phyloP scores from a whole-genome alignment of 208 protist genomes.

The Strigomonas culicis region DNA sequence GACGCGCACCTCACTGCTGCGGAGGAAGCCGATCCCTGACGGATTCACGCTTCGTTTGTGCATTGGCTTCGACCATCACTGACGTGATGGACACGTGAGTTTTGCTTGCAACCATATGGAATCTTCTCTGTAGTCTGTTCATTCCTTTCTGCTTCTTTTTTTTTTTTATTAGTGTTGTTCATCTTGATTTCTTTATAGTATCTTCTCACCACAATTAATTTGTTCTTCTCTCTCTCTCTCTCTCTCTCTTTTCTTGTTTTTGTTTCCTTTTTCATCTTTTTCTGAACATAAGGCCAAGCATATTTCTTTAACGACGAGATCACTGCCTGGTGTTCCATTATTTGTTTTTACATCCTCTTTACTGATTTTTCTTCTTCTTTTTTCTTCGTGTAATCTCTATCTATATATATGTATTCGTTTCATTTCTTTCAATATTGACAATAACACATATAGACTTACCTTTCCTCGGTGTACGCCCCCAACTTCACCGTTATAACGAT shows the following conservation, averaged over 20 bases:
- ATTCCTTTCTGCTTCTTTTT: conserved; percentile 14
- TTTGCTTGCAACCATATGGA: neutral
- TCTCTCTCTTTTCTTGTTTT: no score
- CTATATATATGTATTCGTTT: neutral
- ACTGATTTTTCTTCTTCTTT: neutral
- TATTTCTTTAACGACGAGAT: neutral
- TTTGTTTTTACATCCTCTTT: neutral
- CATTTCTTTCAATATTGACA: no score
- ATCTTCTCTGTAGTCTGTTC: neutral
- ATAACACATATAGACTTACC: no score
- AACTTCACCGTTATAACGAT: no score
- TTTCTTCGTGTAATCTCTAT: neutral
- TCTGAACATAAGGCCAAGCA: neutral
- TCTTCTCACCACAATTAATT: conserved; percentile 1
- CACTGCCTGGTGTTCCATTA: neutral
- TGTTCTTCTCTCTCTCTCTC: no score
- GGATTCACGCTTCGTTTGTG: no score
- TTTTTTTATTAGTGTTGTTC: conserved; percentile 1
- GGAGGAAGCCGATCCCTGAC: no score
- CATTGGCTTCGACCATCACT: no score
- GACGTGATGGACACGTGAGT: neutral
- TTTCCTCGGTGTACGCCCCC: no score
- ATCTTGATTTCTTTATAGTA: conserved; percentile 8
- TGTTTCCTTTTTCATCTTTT: conserved; percentile 1
- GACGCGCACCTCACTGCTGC: no score